phyloP scores from a whole-genome alignment of 768 basidiomycete species.

The Boletus vermiculosoides region DNA sequence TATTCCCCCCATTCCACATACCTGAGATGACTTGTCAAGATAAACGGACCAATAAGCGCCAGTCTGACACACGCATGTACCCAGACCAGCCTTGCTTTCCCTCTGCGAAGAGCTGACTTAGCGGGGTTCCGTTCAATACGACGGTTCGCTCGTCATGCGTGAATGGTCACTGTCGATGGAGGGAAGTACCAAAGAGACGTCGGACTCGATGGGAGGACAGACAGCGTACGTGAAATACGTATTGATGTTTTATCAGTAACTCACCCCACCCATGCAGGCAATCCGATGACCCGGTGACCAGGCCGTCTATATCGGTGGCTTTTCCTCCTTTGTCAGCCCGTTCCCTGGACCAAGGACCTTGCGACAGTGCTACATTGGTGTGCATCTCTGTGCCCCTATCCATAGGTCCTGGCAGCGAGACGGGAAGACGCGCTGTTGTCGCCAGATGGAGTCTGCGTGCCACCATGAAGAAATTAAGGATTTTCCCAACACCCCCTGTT shows the following conservation, averaged over 20 bases:
- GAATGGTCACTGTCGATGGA: not conserved
- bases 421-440: not conserved
- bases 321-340: not conserved
- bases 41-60: no score
- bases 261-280: not conserved
- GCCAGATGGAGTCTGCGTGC: no score
- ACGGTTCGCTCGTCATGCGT: constrained; percentile 1
- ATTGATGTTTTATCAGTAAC: not conserved
- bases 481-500: not conserved
- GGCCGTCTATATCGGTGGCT: not conserved
- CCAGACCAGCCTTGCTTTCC: constrained; percentile 17
- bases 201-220: not conserved
- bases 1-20: constrained; percentile 17
- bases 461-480: not conserved
- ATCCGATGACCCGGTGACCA: not conserved
- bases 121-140: not conserved
- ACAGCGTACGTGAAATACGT: not conserved
- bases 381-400: not conserved
- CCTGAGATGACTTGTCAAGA: not conserved
- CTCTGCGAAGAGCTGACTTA: constrained; percentile 11
- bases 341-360: not conserved
- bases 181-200: not conserved
- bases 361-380: not conserved
- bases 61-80: not conserved
- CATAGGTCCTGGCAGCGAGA: not conserved